A percentile compares a stretch with the other conserved stretches of the same genome.
phyloP scores from a whole-genome alignment of 148 eudicot genomes.

The Amaranthus hypochondriacus region DNA sequence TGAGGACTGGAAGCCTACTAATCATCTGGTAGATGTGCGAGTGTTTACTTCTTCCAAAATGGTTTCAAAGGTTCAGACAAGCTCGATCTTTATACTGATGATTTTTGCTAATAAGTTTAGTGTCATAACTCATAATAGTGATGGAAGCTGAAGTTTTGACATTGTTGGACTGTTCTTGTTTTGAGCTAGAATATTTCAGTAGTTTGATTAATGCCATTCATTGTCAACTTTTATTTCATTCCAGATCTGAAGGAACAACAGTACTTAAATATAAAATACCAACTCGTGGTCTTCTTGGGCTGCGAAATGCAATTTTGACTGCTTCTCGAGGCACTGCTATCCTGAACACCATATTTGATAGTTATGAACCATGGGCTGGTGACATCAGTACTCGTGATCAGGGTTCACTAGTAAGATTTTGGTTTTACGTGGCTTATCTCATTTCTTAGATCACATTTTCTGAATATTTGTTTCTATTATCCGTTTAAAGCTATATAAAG shows the following conservation, averaged over 20 bases:
- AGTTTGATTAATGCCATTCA: constrained; percentile 5
- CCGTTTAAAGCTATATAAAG: neutral
- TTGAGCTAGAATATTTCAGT: neutral
- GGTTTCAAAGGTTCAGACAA: neutral
- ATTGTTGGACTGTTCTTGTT: constrained; percentile 5
- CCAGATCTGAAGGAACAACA: constrained; percentile 84
- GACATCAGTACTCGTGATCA: constrained; percentile 89
- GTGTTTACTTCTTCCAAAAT: neutral
- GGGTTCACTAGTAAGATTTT: constrained; percentile 73
- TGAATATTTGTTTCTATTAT: neutral
- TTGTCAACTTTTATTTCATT: constrained; percentile 5
- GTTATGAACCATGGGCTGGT: constrained; percentile 98
- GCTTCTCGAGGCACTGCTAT: constrained; percentile 98
- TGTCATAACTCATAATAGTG: neutral
- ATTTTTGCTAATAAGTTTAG: no score
- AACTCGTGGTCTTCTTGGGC: constrained; percentile 93
- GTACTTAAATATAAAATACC: constrained; percentile 80
- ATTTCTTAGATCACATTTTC: constrained; percentile 4
- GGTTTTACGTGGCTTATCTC: neutral
- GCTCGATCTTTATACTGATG: neutral
- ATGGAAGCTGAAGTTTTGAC: constrained; percentile 6
- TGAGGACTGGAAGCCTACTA: neutral
- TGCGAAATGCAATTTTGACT: constrained; percentile 82
- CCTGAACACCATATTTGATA: constrained; percentile 89
- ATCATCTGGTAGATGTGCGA: neutral